Percentiles rank a stretch among this genome's conserved stretches.
Evolutionary conservation across 1,284 basidiomycete species (phyloP).

Genomic region (Pseudomicrostroma phylloplanum): DNA sequence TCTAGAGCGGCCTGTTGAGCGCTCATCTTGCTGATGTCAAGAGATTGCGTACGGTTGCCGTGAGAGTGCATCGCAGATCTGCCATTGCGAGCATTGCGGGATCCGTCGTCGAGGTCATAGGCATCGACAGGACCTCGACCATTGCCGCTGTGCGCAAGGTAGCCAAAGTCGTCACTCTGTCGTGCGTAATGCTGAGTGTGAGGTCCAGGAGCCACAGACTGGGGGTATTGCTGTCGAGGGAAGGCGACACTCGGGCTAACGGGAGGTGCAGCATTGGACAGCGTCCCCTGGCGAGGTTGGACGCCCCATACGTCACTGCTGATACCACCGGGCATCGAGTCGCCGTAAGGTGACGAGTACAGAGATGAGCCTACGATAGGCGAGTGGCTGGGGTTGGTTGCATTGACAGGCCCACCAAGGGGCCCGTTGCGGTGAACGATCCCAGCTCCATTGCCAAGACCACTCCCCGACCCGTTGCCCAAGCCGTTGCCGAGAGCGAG

Average conservation of each 20-base stretch:
- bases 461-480: too few relatives aligned
- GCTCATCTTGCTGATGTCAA: constrained; percentile 38
- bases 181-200: constrained; percentile 17
- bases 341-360: constrained; percentile 40
- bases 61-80: constrained; percentile 31
- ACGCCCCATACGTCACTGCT: constrained; percentile 46
- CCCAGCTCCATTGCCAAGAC: background rate
- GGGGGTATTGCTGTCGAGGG: constrained; percentile 9
- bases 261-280: background rate
- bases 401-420: too few relatives aligned
- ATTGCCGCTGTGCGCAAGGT: constrained; percentile 16
- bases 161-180: constrained; percentile 30
- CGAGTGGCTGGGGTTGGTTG: constrained; percentile 17
- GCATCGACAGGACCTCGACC: constrained; percentile 18
- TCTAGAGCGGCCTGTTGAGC: constrained; percentile 27
- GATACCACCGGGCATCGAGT: constrained; percentile 21
- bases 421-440: constrained; percentile 15
- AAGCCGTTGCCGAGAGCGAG: too few relatives aligned
- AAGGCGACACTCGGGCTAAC: constrained; percentile 12
- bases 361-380: constrained; percentile 35
- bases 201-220: background rate
- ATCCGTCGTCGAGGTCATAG: constrained; percentile 32
- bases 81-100: constrained; percentile 34
- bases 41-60: constrained; percentile 29
- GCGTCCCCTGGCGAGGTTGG: constrained; percentile 21